These are phyloP conservation scores for Vanilla planifolia DNA, from an alignment of 106 monocot species.

Conservation along the genomic window DNA sequence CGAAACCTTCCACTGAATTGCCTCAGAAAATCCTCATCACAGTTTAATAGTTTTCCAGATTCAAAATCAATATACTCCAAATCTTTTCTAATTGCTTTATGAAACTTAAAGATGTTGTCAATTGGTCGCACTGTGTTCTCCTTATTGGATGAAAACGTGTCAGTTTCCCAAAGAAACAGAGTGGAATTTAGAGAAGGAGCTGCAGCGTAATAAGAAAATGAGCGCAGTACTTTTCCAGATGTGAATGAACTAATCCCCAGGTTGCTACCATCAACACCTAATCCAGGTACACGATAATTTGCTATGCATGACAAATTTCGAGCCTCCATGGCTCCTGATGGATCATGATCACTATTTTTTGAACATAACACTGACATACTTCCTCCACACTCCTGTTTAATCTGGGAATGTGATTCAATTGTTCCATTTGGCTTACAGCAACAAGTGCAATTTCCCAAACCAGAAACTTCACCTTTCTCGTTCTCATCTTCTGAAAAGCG, in stretches of 20 bases:
- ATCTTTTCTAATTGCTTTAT: constrained; percentile 93
- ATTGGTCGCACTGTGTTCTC: constrained; percentile 66
- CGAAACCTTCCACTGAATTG: constrained; percentile 95
- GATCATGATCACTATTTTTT: constrained; percentile 8
- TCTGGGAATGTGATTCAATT: constrained; percentile 6
- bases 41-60: constrained; percentile 83
- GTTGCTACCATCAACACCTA: constrained; percentile 62
- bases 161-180: constrained; percentile 75
- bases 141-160: constrained; percentile 41
- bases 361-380: constrained; percentile 26
- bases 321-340: constrained; percentile 9
- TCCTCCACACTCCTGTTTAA: constrained; percentile 12
- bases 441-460: constrained; percentile 34
- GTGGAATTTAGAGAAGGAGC: constrained; percentile 85
- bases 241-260: constrained; percentile 44
- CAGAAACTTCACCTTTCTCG: constrained; percentile 31
- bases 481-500: constrained; percentile 18
- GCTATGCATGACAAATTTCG: constrained; percentile 10
- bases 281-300: constrained; percentile 64
- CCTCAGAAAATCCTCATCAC: constrained; percentile 58
- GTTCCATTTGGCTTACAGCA: constrained; percentile 20
- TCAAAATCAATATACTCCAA: constrained; percentile 94
- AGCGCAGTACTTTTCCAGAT: constrained; percentile 46
- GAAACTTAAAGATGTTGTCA: constrained; percentile 98
- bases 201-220: constrained; percentile 57